Evolutionary conservation across 768 basidiomycete species (phyloP).

Genomic region (Leccinum subtestaceum): DNA sequence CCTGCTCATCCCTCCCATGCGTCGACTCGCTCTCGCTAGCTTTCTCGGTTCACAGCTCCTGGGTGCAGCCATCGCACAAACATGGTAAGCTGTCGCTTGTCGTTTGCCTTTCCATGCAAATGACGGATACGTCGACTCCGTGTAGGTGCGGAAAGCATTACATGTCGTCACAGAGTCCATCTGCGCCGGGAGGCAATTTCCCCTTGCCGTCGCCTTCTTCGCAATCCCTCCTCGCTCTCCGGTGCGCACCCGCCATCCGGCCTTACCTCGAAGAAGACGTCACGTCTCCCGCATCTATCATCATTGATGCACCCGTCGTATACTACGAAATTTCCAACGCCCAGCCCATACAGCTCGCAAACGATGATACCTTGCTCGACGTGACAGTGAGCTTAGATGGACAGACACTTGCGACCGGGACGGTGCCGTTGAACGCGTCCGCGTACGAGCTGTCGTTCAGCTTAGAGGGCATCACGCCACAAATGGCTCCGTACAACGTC

Average conservation of each 20-base stretch:
- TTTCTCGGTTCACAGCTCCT: constrained; percentile 15
- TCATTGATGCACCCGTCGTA: constrained; percentile 53
- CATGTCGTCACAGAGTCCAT: constrained; percentile 39
- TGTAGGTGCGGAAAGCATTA: constrained; percentile 59
- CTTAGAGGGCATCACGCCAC: constrained; percentile 44
- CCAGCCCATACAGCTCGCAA: constrained; percentile 36
- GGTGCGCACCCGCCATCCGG: constrained; percentile 55
- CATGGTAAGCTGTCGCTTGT: constrained; percentile 23
- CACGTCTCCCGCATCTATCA: constrained; percentile 40
- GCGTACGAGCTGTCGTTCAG: constrained; percentile 50
- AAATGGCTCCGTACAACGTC: constrained; percentile 30
- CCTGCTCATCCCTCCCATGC: constrained; percentile 10
- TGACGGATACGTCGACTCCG: neutral
- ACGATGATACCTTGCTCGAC: constrained; percentile 24
- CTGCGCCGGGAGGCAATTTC: constrained; percentile 52
- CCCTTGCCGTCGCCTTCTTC: constrained; percentile 36
- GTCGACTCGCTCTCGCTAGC: constrained; percentile 5
- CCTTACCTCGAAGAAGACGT: constrained; percentile 60
- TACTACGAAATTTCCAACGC: constrained; percentile 48
- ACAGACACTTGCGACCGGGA: constrained; percentile 39
- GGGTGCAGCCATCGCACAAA: constrained; percentile 22
- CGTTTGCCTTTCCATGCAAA: neutral
- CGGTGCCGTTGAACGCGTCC: constrained; percentile 50
- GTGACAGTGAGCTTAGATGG: constrained; percentile 50
- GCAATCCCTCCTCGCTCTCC: constrained; percentile 51